A percentile compares a stretch with the other conserved stretches of the same genome.
Conservation (phyloP, 352 stramenopile genomes). For the Pythium aristosporum region DNA sequence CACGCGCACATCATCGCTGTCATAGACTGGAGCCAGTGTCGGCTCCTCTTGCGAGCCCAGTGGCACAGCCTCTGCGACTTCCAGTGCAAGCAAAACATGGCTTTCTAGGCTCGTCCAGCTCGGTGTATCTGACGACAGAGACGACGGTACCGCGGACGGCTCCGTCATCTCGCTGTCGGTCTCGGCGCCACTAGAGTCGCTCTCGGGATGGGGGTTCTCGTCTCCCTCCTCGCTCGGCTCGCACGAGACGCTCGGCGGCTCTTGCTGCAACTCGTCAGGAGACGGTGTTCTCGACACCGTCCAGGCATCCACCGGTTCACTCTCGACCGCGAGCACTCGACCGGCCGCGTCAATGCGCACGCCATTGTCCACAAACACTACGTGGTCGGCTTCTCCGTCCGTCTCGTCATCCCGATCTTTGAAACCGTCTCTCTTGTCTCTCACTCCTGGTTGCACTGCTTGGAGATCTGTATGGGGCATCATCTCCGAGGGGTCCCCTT, state of each 20-base stretch:
- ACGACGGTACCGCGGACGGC: background rate
- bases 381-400: background rate
- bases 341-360: constrained; percentile 8
- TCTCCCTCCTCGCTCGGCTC: background rate
- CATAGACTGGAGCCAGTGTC: background rate
- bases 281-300: background rate
- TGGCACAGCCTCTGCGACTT: background rate
- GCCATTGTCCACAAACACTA: constrained; percentile 18
- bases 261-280: background rate
- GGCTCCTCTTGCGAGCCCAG: constrained; percentile 10
- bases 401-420: background rate
- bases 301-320: background rate
- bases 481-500: background rate
- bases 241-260: background rate
- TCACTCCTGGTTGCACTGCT: too few species aligned
- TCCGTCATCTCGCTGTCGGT: constrained; percentile 4
- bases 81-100: constrained; percentile 17
- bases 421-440: background rate
- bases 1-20: constrained; percentile 3
- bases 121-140: background rate
- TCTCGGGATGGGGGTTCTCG: background rate
- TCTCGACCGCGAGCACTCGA: background rate
- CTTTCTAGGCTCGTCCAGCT: constrained; percentile 24
- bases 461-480: background rate
- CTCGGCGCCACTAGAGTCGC: constrained; percentile 12